These are phyloP conservation scores for Botrytis paeoniae DNA, from an alignment of 2,329 filamentous ascomycete species.

Conservation along the genomic window DNA sequence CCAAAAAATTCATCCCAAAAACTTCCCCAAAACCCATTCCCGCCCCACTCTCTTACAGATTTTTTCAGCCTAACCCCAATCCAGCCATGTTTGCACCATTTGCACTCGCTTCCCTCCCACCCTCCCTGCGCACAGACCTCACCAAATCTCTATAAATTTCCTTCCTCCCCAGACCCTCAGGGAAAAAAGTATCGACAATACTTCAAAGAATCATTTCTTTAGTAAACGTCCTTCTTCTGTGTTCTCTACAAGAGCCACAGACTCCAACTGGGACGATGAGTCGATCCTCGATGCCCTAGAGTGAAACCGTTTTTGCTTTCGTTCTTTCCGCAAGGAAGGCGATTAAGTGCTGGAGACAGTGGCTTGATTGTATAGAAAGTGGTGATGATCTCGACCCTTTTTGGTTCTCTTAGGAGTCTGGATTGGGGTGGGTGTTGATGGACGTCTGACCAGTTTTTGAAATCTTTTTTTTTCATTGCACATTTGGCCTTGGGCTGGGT, in stretches of 20 bases:
- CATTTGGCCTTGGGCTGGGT: neutral
- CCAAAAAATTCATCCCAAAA: neutral
- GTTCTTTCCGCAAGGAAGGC: conserved; percentile 38
- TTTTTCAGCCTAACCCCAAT: neutral
- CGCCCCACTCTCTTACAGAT: neutral
- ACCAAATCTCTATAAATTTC: neutral
- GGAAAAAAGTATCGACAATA: conserved; percentile 3
- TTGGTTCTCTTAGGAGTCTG: conserved; percentile 71
- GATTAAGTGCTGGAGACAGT: conserved; percentile 16
- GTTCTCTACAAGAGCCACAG: conserved; percentile 90
- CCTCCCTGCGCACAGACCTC: neutral
- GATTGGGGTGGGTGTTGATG: conserved; percentile 77
- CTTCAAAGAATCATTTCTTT: conserved; percentile 64
- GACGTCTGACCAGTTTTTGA: conserved; percentile 77
- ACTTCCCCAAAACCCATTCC: neutral
- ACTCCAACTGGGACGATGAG: conserved; percentile 95
- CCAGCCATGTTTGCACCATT: neutral
- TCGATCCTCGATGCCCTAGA: conserved; percentile 83
- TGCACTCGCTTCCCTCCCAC: accelerated
- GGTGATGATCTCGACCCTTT: conserved; percentile 92
- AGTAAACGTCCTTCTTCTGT: conserved; percentile 89
- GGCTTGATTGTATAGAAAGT: conserved; percentile 70
- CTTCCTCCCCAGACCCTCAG: neutral
- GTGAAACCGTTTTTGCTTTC: conserved; percentile 68
- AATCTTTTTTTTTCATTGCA: conserved; percentile 51